Evolutionary conservation across 352 stramenopile species (phyloP).

Genomic region (Globisporangium barbulae): DNA sequence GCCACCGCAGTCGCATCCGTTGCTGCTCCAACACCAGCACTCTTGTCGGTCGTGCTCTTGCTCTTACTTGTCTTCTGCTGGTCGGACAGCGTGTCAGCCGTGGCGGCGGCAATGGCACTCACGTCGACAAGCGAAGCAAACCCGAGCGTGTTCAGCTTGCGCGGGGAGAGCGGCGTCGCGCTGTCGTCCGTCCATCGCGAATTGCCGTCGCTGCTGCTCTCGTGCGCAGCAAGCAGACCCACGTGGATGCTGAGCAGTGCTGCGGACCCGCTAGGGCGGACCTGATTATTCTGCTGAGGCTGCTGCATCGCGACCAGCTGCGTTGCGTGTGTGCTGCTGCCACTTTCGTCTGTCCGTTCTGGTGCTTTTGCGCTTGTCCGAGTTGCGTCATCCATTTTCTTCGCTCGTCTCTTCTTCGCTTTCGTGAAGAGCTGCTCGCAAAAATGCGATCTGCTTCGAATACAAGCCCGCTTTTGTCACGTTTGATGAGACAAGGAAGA

Average conservation of each 20-base stretch:
- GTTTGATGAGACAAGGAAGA: not conserved
- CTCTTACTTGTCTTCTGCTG: not conserved
- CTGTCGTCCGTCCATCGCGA: not conserved
- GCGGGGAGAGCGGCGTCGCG: not conserved
- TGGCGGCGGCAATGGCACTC: not conserved
- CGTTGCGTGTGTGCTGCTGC: no score
- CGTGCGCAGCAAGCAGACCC: not conserved
- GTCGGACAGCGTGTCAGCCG: no score
- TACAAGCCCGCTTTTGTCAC: not conserved
- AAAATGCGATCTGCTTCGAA: conserved; percentile 1
- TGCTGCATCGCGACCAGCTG: conserved; percentile 4
- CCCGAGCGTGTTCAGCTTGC: not conserved
- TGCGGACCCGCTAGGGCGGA: not conserved
- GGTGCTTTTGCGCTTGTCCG: not conserved
- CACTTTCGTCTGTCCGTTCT: not conserved
- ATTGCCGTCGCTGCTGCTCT: not conserved
- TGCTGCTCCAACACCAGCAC: not conserved
- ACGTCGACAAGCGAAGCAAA: not conserved
- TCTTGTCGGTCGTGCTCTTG: not conserved
- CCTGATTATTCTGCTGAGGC: not conserved
- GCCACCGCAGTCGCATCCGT: not conserved
- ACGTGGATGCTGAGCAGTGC: not conserved
- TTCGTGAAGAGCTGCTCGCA: not conserved
- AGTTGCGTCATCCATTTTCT: conserved; percentile 7
- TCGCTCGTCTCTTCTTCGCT: not conserved